Conservation (phyloP, 1,284 basidiomycete species). For the Cryptococcus sp. region DNA sequence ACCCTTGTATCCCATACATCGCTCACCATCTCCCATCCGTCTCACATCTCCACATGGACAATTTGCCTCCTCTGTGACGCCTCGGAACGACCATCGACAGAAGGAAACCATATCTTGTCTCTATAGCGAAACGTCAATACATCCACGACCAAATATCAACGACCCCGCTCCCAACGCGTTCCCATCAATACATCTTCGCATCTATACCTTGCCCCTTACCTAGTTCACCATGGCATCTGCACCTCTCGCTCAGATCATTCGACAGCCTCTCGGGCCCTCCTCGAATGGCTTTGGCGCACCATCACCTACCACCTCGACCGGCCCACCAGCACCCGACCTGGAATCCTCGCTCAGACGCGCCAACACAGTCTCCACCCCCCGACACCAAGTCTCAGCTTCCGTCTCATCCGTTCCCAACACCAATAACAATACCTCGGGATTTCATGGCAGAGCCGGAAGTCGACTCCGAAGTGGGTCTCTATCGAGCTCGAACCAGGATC, state of each 20-base stretch:
- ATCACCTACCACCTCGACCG: constrained; percentile 10
- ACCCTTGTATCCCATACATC: too few species aligned
- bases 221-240: constrained; percentile 12
- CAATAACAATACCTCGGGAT: constrained; percentile 21
- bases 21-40: too few species aligned
- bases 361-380: constrained; percentile 33
- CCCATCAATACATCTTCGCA: background rate
- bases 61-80: too few species aligned
- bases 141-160: too few species aligned
- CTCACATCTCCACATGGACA: too few species aligned
- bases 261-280: constrained; percentile 41
- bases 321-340: constrained; percentile 32
- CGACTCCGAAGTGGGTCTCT: constrained; percentile 25
- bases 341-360: constrained; percentile 28
- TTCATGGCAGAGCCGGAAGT: constrained; percentile 19
- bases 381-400: constrained; percentile 25
- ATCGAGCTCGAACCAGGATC: constrained; percentile 14
- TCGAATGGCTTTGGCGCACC: constrained; percentile 19
- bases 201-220: background rate
- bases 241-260: constrained; percentile 25
- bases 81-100: too few species aligned
- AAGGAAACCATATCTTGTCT: too few species aligned
- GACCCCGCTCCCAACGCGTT: background rate
- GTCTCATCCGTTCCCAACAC: constrained; percentile 24
- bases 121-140: too few species aligned